Evolutionary conservation across 1,284 basidiomycete genomes (phyloP), one percentile per base, ranked within the genome.

Genomic region (Ustilago shanxiensis): DNA sequence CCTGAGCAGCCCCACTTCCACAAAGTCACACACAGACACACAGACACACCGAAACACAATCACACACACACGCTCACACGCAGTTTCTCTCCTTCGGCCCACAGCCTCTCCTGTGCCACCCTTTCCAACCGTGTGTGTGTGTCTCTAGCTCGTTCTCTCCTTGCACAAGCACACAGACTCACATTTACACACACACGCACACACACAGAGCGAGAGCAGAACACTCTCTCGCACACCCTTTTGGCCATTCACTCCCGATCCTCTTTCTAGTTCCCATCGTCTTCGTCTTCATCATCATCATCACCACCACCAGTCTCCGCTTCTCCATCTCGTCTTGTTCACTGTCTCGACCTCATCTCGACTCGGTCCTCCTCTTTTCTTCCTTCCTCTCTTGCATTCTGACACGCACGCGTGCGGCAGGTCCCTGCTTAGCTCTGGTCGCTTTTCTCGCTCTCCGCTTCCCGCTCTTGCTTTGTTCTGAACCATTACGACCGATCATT

Each of bases 291-390:
- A 33, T 33, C 31, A 33, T 33, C 31, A 33, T 33, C 31, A 33
- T 33, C 11, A 33, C 11, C 31, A 11, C 11, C 50, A n/a, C 1
- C 29, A n/a, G 14, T 33, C 50, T 33, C 26, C 16, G 18, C 26
- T 51, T 16, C 18, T 28, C 22, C 29, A 22, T 52, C 50, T 52
- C 49, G 49, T 28, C 50, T 44, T 44, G 41, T n/a, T n/a, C n/a
- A n/a, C n/a, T 44, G 41, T 44, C 18, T 44, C 41, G 41, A 44
- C 41, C 41, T 44, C 41, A 44, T 44, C 31, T 52, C 50, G 50
- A 52, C 50, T 35, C 31, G 31, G 3, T 31, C 20, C 50, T 52
- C 53, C 22, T 52, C 39, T 13, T 29, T 13, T n/a, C 28, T 28
- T 24, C 31, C 26, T 37, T 16, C 5, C 33, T 24, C 35, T 56